phyloP scores from a whole-genome alignment of 2,329 filamentous ascomycete species.

The Aspergillus phoenicis region DNA sequence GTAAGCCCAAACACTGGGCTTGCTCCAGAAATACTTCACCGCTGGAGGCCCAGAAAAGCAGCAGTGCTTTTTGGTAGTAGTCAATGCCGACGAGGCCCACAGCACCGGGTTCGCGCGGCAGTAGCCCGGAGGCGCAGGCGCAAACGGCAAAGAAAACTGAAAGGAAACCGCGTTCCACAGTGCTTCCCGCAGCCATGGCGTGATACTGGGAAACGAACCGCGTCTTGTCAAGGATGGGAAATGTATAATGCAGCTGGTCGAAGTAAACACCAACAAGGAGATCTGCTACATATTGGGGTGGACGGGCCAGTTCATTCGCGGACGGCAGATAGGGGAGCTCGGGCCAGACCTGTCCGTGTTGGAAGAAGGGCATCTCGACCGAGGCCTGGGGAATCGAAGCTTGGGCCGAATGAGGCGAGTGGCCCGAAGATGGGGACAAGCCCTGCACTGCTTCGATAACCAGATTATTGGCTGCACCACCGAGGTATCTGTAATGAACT shows the following conservation, averaged over 20 bases:
- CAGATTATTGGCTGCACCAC: neutral
- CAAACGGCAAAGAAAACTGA: slow-evolving; percentile 10
- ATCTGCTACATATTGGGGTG: slow-evolving; percentile 4
- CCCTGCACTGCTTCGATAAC: no score
- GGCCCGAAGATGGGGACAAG: no score
- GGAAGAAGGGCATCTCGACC: slow-evolving; percentile 1
- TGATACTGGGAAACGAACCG: slow-evolving; percentile 3
- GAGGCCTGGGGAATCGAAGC: neutral
- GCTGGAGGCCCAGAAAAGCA: slow-evolving; percentile 2
- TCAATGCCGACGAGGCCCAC: neutral
- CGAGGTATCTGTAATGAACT: neutral
- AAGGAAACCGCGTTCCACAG: neutral
- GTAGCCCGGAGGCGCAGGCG: slow-evolving; percentile 4
- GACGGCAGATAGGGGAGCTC: slow-evolving; percentile 6
- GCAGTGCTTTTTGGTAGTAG: slow-evolving; percentile 8
- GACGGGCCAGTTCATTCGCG: slow-evolving; percentile 1
- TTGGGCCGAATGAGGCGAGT: no score
- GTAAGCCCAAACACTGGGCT: slow-evolving; percentile 2
- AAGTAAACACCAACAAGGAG: slow-evolving; percentile 8
- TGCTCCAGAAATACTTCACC: slow-evolving; percentile 5
- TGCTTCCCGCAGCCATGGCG: neutral
- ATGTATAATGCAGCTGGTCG: slow-evolving; percentile 9
- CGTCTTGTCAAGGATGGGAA: slow-evolving; percentile 6
- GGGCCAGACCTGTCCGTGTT: slow-evolving; percentile 6
- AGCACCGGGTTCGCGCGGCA: slow-evolving; percentile 1